A percentile compares a stretch with the other conserved stretches of the same genome.
phyloP scores from a whole-genome alignment of 2,329 filamentous ascomycete genomes.

The Fusarium lyarnte region DNA sequence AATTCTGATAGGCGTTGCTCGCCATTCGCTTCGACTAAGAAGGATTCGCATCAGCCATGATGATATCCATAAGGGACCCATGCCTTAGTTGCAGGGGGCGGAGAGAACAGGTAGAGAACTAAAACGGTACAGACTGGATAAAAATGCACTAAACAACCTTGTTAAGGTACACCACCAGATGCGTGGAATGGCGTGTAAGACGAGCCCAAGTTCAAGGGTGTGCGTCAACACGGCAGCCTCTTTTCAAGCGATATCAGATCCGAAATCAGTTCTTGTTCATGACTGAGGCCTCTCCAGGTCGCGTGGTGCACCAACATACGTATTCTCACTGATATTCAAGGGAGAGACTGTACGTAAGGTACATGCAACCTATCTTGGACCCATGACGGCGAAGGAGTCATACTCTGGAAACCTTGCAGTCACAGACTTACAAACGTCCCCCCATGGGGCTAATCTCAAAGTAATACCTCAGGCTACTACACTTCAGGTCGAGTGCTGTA shows the following conservation, averaged over 20 bases:
- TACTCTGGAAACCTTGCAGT: slow-evolving; percentile 25
- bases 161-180: not conserved
- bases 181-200: slow-evolving; percentile 13
- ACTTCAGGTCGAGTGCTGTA: not conserved
- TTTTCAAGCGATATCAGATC: slow-evolving; percentile 30
- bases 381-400: slow-evolving; percentile 36
- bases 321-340: not conserved
- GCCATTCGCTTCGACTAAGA: slow-evolving; percentile 1
- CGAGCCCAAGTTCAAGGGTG: not conserved
- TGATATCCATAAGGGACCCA: not conserved
- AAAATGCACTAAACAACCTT: not conserved
- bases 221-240: slow-evolving; percentile 5
- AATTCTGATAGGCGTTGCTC: not conserved
- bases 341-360: slow-evolving; percentile 4
- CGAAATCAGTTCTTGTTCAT: slow-evolving; percentile 7
- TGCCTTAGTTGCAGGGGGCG: slow-evolving; percentile 2
- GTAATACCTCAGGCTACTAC: not conserved
- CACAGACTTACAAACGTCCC: slow-evolving; percentile 26
- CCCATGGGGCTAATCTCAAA: slow-evolving; percentile 7
- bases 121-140: not conserved
- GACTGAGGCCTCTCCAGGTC: slow-evolving; percentile 24
- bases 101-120: not conserved
- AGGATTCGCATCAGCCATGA: slow-evolving; percentile 23
- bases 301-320: slow-evolving; percentile 11
- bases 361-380: slow-evolving; percentile 24